phyloP scores from a whole-genome alignment of 208 protist species.

The Acanthamoeba lenticulata region DNA sequence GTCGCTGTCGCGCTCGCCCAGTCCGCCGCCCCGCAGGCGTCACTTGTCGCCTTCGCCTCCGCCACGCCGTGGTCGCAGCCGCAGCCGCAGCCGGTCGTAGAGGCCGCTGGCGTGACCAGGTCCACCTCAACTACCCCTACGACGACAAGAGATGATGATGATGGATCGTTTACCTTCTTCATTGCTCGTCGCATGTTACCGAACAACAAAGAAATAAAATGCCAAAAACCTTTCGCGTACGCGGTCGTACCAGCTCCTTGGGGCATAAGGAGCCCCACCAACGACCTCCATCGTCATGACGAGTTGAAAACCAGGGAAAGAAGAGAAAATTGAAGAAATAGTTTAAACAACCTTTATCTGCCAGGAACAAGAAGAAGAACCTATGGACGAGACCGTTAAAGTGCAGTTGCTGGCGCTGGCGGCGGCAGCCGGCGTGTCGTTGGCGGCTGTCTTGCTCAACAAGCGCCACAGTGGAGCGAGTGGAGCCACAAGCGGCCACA shows the following conservation, averaged over 20 bases:
- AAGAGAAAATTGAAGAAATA: background rate
- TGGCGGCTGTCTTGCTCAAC: background rate
- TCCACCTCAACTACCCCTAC: background rate
- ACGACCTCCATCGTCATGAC: no score
- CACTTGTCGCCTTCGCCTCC: background rate
- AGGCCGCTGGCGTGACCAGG: background rate
- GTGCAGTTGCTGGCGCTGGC: background rate
- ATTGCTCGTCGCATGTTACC: background rate
- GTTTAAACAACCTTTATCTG: background rate
- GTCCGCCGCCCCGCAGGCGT: background rate
- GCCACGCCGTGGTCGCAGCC: background rate
- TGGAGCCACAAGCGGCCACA: background rate
- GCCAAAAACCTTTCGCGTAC: no score
- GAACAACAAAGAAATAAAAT: background rate
- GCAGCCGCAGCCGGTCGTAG: background rate
- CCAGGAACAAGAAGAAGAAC: background rate
- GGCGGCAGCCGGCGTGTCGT: background rate
- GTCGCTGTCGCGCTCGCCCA: conserved; percentile 38
- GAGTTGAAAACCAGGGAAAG: no score
- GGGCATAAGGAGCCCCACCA: no score
- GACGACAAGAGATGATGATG: background rate
- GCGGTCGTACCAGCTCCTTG: no score
- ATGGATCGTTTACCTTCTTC: no score
- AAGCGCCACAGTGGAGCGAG: background rate
- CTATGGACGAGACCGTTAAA: background rate